Percentiles rank a stretch among this genome's conserved stretches.
Conservation (phyloP, 305 asterid species). For the Solanum hybrid region DNA sequence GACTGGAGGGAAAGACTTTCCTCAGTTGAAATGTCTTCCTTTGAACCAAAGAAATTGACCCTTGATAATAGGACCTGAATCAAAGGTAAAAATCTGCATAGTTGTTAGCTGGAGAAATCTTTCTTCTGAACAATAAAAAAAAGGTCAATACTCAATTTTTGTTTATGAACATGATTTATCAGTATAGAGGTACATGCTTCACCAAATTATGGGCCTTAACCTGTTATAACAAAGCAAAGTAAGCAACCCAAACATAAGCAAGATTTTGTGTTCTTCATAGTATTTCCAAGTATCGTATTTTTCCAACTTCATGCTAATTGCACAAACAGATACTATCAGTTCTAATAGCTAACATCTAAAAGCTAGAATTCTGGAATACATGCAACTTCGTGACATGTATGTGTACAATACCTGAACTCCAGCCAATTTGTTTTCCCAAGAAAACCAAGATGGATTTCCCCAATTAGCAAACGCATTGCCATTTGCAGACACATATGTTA, state of each 20-base stretch:
- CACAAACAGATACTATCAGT: background rate
- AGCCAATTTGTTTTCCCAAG: conserved; percentile 59
- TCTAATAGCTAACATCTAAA: background rate
- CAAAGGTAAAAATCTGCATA: background rate
- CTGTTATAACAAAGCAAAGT: background rate
- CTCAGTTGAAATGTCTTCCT: conserved; percentile 19
- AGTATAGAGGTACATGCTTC: background rate
- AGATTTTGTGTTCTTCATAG: background rate
- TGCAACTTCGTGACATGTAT: background rate
- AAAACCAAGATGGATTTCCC: conserved; percentile 49
- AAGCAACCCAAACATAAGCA: background rate
- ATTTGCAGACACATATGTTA: conserved; percentile 27
- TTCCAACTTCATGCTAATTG: background rate
- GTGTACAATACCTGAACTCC: conserved; percentile 42
- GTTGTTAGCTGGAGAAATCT: background rate
- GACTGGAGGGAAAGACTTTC: conserved; percentile 46
- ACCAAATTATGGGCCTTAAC: background rate
- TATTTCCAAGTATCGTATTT: background rate
- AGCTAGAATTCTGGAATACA: background rate
- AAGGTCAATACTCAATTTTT: background rate
- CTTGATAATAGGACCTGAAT: conserved; percentile 54
- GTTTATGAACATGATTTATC: background rate
- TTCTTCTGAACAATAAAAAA: background rate
- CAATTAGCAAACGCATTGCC: conserved; percentile 42
- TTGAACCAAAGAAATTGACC: conserved; percentile 41